Evolutionary conservation across 352 stramenopile species (phyloP).

Genomic region (Phytophthora citricola): DNA sequence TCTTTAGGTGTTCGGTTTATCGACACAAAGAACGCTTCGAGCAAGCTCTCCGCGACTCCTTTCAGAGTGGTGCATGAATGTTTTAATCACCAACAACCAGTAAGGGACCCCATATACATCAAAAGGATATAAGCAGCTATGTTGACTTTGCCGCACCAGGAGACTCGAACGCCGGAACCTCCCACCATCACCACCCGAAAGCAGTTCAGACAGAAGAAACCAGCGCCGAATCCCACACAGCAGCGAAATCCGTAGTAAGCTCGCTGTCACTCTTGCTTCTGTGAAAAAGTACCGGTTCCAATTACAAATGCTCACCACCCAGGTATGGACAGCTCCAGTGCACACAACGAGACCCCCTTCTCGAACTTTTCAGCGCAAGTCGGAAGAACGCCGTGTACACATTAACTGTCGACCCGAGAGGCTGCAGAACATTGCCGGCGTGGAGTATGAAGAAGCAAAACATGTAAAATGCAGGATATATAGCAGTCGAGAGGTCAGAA

Average conservation of each 20-base stretch:
- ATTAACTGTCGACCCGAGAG: conserved; percentile 35
- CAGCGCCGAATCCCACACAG: conserved; percentile 28
- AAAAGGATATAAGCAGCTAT: conserved; percentile 78
- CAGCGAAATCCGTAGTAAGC: conserved; percentile 88
- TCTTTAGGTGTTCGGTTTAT: conserved; percentile 72
- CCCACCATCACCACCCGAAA: conserved; percentile 22
- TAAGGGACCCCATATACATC: conserved; percentile 28
- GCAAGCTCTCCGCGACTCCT: conserved; percentile 28
- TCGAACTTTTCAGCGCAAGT: conserved; percentile 88
- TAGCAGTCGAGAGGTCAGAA: conserved; percentile 65
- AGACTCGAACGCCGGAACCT: neutral
- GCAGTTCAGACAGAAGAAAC: conserved; percentile 22
- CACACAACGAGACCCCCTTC: conserved; percentile 17
- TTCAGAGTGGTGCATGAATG: conserved; percentile 91
- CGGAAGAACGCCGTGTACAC: conserved; percentile 25
- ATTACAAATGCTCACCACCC: conserved; percentile 74
- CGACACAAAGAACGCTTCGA: conserved; percentile 54
- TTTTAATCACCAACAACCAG: conserved; percentile 84
- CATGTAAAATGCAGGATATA: conserved; percentile 22
- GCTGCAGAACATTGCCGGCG: conserved; percentile 84
- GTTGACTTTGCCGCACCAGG: conserved; percentile 73
- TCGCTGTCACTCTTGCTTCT: conserved; percentile 87
- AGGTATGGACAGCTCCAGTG: conserved; percentile 23
- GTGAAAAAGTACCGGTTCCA: conserved; percentile 88
- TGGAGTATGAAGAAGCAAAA: conserved; percentile 89